Base-by-base conservation (phyloP, 2,329 filamentous ascomycete species). In the Nigrospora oryzae region DNA sequence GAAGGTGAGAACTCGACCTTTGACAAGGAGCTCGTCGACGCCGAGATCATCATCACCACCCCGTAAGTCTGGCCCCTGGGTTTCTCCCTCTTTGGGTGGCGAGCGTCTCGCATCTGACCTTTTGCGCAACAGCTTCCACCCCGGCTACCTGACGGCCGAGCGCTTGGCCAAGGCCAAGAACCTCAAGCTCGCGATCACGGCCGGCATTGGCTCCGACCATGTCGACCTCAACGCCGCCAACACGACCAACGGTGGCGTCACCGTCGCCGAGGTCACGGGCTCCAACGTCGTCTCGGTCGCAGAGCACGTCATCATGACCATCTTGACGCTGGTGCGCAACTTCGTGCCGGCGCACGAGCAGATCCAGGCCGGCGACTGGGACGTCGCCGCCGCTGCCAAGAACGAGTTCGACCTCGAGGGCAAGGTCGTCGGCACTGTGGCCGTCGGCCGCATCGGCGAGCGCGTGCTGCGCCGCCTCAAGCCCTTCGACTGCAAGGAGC, bases 241-340 rank as follows among this genome's bases (percentile, higher is more conserved):
- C 85, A 90, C 84, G 75, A 96, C 90, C 72, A 98, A 98, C 67
- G 91, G 91, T 61, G 93, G 93, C 65, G 74, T 97, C 72, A 98
- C 90, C 57, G 93, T 98, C 51, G 90, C 89, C 53, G 93, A 98
- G 70, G 93, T 98, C 54, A 98, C 93, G 11, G 93, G 93, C 63
- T 94, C 86, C 73, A 98, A 98, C 68, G 93, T 98, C 59, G 90
- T 96, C 59, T 97, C 93, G 42, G 93, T 98, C 53, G 93, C 93
- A 49, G 93, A 98, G 81, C 93, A 98, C 74, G 93, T 98, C 58
- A 72, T 98, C 73, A 97, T 98, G 93, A 98, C 93, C 67, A 97
- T 97, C 70, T 86, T 98, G 43, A 70, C 84, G 53, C 84, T 98
- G 44, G 84, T 97, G 67, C 90, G 93, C 74, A 98, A 98, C 84